A percentile compares a stretch with the other conserved stretches of the same genome.
phyloP scores from a whole-genome alignment of 805 yeast species.

The Pichia manshurica region DNA sequence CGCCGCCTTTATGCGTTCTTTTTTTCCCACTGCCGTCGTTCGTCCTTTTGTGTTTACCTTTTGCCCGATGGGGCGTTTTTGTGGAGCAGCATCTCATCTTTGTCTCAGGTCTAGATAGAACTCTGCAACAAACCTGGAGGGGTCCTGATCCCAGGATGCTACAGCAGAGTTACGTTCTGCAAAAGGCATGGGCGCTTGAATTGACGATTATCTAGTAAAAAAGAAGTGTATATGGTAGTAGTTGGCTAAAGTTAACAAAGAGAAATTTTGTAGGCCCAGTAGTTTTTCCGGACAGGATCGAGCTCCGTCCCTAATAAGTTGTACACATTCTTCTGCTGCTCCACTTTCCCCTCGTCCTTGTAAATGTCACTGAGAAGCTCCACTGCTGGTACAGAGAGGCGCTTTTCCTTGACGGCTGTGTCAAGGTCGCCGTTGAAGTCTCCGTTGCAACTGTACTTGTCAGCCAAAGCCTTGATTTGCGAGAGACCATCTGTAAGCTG shows the following conservation, averaged over 20 bases:
- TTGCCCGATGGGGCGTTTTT: constrained; percentile 8
- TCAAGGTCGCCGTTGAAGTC: background rate
- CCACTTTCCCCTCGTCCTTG: constrained; percentile 23
- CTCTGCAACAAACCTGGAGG: no score
- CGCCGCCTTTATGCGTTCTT: no score
- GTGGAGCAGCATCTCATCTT: constrained; percentile 8
- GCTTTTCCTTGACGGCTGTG: background rate
- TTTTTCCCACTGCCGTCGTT: background rate
- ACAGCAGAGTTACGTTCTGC: no score
- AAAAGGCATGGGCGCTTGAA: no score
- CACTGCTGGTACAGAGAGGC: constrained; percentile 53
- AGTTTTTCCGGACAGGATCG: constrained; percentile 29
- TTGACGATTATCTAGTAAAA: no score
- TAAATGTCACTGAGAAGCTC: constrained; percentile 56
- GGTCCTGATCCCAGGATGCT: no score
- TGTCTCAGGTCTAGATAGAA: no score
- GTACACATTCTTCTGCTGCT: constrained; percentile 41
- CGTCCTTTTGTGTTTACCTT: constrained; percentile 6
- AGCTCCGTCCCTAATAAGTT: constrained; percentile 39
- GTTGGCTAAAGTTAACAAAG: no score
- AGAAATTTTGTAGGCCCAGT: constrained; percentile 25
- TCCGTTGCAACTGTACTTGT: constrained; percentile 30
- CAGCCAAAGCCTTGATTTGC: constrained; percentile 34
- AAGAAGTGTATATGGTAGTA: no score
- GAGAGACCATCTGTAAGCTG: constrained; percentile 12